Evolutionary conservation across 2,329 filamentous ascomycete species (phyloP).

Genomic region (Arthrinium puccinioides): DNA sequence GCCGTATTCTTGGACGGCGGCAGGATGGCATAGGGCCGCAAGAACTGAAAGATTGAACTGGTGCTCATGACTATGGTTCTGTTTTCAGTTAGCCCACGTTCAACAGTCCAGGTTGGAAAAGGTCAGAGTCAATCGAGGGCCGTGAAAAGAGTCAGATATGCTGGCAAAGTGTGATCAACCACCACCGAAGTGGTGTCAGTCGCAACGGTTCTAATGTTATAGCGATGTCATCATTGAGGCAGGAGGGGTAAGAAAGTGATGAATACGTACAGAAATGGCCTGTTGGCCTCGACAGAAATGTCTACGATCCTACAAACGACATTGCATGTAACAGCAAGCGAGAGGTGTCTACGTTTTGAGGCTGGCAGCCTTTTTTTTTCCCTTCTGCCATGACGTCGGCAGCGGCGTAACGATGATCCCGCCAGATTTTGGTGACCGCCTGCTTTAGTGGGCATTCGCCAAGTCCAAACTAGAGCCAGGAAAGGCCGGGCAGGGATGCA

Average conservation of each 20-base stretch:
- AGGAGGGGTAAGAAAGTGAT: not conserved
- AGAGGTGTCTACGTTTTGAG: no score
- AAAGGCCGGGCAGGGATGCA: no score
- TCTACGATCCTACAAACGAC: no score
- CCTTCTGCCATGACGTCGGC: no score
- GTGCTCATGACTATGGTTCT: slow-evolving; percentile 10
- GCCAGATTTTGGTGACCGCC: no score
- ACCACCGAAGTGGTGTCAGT: slow-evolving; percentile 42
- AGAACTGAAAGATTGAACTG: slow-evolving; percentile 36
- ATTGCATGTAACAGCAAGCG: no score
- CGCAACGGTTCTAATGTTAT: slow-evolving; percentile 51
- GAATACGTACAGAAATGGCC: no score
- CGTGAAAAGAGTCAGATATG: slow-evolving; percentile 30
- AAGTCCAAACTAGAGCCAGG: no score
- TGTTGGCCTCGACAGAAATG: no score
- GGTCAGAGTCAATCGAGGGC: not conserved
- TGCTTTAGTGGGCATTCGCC: no score
- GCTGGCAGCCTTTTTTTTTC: no score
- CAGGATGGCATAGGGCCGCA: slow-evolving; percentile 48
- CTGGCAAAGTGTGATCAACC: slow-evolving; percentile 47
- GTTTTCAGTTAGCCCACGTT: slow-evolving; percentile 3
- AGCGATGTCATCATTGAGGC: slow-evolving; percentile 39
- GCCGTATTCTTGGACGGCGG: slow-evolving; percentile 26
- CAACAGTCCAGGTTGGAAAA: not conserved
- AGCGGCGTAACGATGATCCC: no score